These are phyloP conservation scores for Pestalotiopsis sp. DNA, from an alignment of 2,329 filamentous ascomycete species.

Conservation along the genomic window DNA sequence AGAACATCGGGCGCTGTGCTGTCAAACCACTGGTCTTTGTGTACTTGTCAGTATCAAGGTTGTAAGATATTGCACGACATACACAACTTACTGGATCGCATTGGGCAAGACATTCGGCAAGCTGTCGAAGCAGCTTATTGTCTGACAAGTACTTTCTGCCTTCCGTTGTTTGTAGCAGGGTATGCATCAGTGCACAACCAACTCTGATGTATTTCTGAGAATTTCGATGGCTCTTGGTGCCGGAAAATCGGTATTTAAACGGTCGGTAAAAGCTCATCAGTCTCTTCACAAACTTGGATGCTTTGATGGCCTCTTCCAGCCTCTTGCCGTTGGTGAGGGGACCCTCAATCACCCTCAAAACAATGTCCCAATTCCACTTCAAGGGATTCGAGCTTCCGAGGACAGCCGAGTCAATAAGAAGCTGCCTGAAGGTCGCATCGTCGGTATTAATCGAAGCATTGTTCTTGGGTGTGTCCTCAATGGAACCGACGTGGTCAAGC, in stretches of 20 bases:
- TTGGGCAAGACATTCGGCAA: slow-evolving; percentile 94
- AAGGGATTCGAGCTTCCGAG: slow-evolving; percentile 85
- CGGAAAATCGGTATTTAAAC: slow-evolving; percentile 94
- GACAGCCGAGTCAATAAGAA: slow-evolving; percentile 79
- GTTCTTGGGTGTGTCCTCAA: slow-evolving; percentile 60
- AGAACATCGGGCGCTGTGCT: slow-evolving; percentile 87
- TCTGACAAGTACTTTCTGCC: slow-evolving; percentile 85
- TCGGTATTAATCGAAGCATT: slow-evolving; percentile 54
- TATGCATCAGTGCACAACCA: slow-evolving; percentile 86
- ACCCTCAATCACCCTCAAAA: slow-evolving; percentile 88
- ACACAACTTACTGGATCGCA: slow-evolving; percentile 75
- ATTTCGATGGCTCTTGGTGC: slow-evolving; percentile 85
- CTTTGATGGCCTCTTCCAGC: slow-evolving; percentile 90
- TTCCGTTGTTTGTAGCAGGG: slow-evolving; percentile 81
- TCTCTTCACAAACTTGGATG: slow-evolving; percentile 94
- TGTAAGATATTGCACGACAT: background rate
- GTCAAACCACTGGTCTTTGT: slow-evolving; percentile 69
- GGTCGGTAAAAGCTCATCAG: slow-evolving; percentile 94
- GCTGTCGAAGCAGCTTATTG: slow-evolving; percentile 90
- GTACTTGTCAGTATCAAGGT: background rate
- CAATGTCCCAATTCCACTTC: slow-evolving; percentile 98
- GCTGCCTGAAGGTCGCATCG: slow-evolving; percentile 65
- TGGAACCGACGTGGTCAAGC: slow-evolving; percentile 48
- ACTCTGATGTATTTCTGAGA: slow-evolving; percentile 93
- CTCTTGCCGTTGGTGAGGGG: slow-evolving; percentile 89